Percentiles rank a stretch among this genome's conserved stretches.
Evolutionary conservation across 345 rosid genomes (phyloP).

Genomic region (Dipteronia sinensis): DNA sequence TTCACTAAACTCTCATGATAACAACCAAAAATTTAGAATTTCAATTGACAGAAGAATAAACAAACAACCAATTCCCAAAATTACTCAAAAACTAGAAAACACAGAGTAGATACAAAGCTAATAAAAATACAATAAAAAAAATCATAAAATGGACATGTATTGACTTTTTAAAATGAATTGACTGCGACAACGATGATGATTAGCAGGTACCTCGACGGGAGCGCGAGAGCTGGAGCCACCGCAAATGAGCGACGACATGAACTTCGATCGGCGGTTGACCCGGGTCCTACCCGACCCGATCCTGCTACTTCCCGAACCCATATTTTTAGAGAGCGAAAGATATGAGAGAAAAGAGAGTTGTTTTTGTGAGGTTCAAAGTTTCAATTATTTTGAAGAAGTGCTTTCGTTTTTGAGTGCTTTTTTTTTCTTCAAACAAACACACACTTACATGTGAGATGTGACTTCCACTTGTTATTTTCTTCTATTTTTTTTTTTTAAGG

Average conservation of each 20-base stretch:
- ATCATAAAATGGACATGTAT: not conserved
- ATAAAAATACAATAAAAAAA: not conserved
- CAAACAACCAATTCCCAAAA: not conserved
- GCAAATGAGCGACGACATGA: slow-evolving; percentile 44
- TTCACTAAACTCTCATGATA: not conserved
- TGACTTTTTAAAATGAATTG: not conserved
- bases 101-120: not conserved
- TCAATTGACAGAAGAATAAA: not conserved
- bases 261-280: slow-evolving; percentile 31
- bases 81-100: not conserved
- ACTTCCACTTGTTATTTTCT: no score
- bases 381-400: not conserved
- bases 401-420: not conserved
- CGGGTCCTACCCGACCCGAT: slow-evolving; percentile 37
- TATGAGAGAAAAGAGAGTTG: not conserved
- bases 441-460: not conserved
- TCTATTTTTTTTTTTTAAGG: no score
- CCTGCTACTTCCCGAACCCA: slow-evolving; percentile 61
- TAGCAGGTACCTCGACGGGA: slow-evolving; percentile 45
- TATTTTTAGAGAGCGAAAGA: slow-evolving; percentile 9
- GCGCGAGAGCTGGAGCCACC: slow-evolving; percentile 52
- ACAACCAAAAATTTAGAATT: not conserved
- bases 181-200: not conserved
- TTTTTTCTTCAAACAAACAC: not conserved
- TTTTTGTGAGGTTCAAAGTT: not conserved